These are phyloP conservation scores for Helianthus tuberosus DNA, from an alignment of 129 eudicot genomes.

Conservation along the genomic window DNA sequence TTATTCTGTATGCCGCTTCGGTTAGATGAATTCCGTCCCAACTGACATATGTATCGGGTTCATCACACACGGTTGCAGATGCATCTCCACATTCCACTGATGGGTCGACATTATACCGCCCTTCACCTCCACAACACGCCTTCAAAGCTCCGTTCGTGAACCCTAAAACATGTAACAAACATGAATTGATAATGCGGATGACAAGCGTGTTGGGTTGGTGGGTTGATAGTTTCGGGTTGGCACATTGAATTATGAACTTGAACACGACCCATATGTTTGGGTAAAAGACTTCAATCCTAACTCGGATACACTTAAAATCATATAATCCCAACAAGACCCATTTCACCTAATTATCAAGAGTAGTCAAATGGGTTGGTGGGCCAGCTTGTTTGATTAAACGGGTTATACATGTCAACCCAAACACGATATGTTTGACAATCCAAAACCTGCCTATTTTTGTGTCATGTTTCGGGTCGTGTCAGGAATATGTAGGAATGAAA, in stretches of 20 bases:
- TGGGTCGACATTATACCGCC: slow-evolving; percentile 10
- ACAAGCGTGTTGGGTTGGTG: not conserved
- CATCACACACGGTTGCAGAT: slow-evolving; percentile 27
- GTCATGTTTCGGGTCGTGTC: too few relatives aligned
- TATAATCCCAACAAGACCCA: not conserved
- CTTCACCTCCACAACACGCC: slow-evolving; percentile 39
- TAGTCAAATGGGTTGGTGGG: too few relatives aligned
- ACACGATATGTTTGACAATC: too few relatives aligned
- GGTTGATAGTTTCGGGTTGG: too few relatives aligned
- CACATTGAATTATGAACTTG: too few relatives aligned
- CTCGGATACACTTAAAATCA: not conserved
- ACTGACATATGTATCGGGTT: slow-evolving; percentile 27
- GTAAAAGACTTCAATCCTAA: not conserved
- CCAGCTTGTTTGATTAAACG: too few relatives aligned
- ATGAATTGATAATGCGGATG: not conserved
- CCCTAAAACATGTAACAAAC: slow-evolving; percentile 9
- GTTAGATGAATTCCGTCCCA: slow-evolving; percentile 27
- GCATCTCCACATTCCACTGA: slow-evolving; percentile 2
- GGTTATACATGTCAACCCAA: too few relatives aligned
- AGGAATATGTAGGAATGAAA: too few relatives aligned
- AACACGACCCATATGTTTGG: not conserved
- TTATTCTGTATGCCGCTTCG: too few relatives aligned
- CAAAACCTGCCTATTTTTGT: too few relatives aligned
- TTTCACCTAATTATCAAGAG: too few relatives aligned
- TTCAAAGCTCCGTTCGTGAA: slow-evolving; percentile 26